Percentiles rank a stretch among this genome's conserved stretches.
These are phyloP conservation scores for Saccharomycopsis crataegensis DNA, from an alignment of 1,139 yeast species.

Conservation along the genomic window DNA sequence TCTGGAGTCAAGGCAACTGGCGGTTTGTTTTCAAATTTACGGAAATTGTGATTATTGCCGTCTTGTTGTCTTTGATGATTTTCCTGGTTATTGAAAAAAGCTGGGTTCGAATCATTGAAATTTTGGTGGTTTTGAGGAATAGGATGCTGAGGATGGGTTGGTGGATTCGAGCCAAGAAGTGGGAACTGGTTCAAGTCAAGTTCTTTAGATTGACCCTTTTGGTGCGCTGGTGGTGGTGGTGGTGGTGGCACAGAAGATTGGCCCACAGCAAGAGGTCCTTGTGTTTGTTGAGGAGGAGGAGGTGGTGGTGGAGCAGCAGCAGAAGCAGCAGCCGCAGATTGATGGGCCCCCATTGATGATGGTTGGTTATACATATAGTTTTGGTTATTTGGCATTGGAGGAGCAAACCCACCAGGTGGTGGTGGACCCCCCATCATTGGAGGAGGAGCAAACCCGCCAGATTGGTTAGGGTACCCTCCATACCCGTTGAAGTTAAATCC, in stretches of 20 bases:
- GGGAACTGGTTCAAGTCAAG: slow-evolving; percentile 45
- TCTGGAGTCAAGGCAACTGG: slow-evolving; percentile 36
- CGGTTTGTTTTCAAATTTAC: slow-evolving; percentile 22
- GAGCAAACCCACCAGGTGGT: slow-evolving; percentile 20
- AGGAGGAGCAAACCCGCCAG: background rate
- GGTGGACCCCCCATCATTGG: slow-evolving; percentile 21
- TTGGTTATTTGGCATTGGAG: slow-evolving; percentile 6
- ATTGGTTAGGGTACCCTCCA: slow-evolving; percentile 1
- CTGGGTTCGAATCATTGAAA: slow-evolving; percentile 1
- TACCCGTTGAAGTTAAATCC: slow-evolving; percentile 1
- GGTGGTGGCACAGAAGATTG: slow-evolving; percentile 19
- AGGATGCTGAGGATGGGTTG: slow-evolving; percentile 18
- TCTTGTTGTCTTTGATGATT: slow-evolving; percentile 25
- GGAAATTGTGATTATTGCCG: slow-evolving; percentile 11
- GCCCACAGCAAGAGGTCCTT: background rate
- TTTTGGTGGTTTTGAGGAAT: slow-evolving; percentile 21
- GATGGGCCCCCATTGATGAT: slow-evolving; percentile 4
- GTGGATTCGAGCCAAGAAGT: slow-evolving; percentile 40
- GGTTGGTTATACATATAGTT: slow-evolving; percentile 1
- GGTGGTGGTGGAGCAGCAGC: background rate
- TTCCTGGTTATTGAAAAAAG: background rate
- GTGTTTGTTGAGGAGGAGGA: slow-evolving; percentile 10
- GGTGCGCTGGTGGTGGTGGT: slow-evolving; percentile 20
- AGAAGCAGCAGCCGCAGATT: background rate
- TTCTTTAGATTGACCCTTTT: slow-evolving; percentile 20